A percentile compares a stretch with the other conserved stretches of the same genome.
phyloP scores from a whole-genome alignment of 108 stramenopile genomes.

The Cylindrotheca fusiformis region DNA sequence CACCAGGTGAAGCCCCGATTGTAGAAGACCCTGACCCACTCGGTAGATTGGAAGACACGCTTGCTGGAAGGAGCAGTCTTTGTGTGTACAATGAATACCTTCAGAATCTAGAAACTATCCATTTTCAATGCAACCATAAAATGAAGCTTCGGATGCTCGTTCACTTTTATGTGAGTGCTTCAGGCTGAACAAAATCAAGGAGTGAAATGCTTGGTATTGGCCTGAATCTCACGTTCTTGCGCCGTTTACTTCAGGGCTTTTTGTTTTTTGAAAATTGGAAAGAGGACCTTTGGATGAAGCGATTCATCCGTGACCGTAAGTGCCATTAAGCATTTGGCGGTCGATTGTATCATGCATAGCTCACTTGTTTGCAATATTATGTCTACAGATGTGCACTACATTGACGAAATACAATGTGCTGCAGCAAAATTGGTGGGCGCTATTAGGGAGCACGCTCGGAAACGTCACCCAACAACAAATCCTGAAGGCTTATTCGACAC shows the following conservation, averaged over 20 bases:
- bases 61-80: conserved; percentile 50
- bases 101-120: conserved; percentile 66
- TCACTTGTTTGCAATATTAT: too few relatives aligned
- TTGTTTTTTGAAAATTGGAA: conserved; percentile 89
- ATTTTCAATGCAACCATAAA: conserved; percentile 60
- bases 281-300: conserved; percentile 66
- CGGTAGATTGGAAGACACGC: conserved; percentile 68
- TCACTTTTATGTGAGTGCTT: conserved; percentile 71
- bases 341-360: too few relatives aligned
- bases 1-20: not conserved
- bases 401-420: conserved; percentile 90
- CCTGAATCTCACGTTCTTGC: too few relatives aligned
- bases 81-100: conserved; percentile 75
- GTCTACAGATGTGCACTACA: conserved; percentile 31
- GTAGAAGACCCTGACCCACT: conserved; percentile 67
- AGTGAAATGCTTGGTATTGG: too few relatives aligned
- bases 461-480: conserved; percentile 9
- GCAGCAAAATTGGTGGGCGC: conserved; percentile 83
- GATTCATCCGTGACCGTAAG: conserved; percentile 79
- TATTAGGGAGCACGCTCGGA: conserved; percentile 38
- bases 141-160: conserved; percentile 67
- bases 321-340: too few relatives aligned
- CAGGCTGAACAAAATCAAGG: too few relatives aligned
- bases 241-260: conserved; percentile 38
- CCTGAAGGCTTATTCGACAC: conserved; percentile 35